Evolutionary conservation across 768 basidiomycete genomes (phyloP).

Genomic region (Naganishia randhawae): DNA sequence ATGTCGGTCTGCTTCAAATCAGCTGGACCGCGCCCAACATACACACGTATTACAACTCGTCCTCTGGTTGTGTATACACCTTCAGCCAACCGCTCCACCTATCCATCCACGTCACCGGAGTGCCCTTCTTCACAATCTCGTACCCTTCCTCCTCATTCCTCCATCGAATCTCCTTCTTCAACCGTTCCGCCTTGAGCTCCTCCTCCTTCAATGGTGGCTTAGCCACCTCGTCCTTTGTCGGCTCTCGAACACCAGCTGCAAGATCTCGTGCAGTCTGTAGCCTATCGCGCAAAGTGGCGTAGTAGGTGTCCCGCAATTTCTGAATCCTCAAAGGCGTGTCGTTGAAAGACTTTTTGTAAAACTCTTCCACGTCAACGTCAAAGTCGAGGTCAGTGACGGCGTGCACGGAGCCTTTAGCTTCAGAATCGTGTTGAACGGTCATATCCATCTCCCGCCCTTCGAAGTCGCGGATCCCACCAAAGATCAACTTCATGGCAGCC

Average conservation of each 20-base stretch:
- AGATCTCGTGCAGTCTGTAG: slow-evolving; percentile 71
- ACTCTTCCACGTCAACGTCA: slow-evolving; percentile 62
- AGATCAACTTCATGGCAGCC: slow-evolving; percentile 71
- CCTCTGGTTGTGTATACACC: slow-evolving; percentile 54
- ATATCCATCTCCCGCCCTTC: slow-evolving; percentile 26
- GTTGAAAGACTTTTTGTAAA: slow-evolving; percentile 57
- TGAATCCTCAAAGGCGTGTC: slow-evolving; percentile 56
- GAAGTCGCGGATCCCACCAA: slow-evolving; percentile 63
- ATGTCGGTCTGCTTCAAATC: too few species aligned
- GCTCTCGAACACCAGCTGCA: slow-evolving; percentile 67
- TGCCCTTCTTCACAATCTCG: slow-evolving; percentile 66
- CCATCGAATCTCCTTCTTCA: slow-evolving; percentile 88
- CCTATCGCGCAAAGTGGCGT: slow-evolving; percentile 62
- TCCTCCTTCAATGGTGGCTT: slow-evolving; percentile 81
- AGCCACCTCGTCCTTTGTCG: slow-evolving; percentile 72
- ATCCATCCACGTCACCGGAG: slow-evolving; percentile 70
- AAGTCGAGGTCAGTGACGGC: slow-evolving; percentile 68
- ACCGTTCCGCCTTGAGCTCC: slow-evolving; percentile 77
- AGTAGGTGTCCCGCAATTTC: slow-evolving; percentile 71
- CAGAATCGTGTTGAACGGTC: background rate
- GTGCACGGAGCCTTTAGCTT: slow-evolving; percentile 3
- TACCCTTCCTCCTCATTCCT: slow-evolving; percentile 72
- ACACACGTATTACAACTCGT: background rate
- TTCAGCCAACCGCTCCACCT: slow-evolving; percentile 62
- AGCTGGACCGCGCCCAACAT: background rate